Evolutionary conservation across 768 basidiomycete species (phyloP).

Genomic region (Mycena vulgaris): DNA sequence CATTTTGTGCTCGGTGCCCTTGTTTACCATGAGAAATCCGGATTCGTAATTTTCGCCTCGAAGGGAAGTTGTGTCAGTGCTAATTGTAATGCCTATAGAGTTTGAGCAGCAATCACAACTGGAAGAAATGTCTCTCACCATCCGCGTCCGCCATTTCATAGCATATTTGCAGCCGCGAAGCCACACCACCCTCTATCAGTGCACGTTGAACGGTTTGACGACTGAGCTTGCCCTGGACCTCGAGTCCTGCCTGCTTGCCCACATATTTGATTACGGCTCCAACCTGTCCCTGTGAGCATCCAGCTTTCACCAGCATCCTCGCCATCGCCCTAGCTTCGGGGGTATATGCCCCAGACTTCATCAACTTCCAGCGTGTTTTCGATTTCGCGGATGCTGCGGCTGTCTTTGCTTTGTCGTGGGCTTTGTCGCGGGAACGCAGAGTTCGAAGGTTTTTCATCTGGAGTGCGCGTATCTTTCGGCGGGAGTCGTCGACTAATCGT

Average conservation of each 20-base stretch:
- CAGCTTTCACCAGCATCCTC: too few relatives aligned
- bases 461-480: too few relatives aligned
- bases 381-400: too few relatives aligned
- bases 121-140: neutral
- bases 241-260: neutral
- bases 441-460: too few relatives aligned
- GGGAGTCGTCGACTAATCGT: too few relatives aligned
- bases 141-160: neutral
- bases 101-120: neutral
- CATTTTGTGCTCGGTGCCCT: neutral
- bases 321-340: too few relatives aligned
- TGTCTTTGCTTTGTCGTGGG: too few relatives aligned
- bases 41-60: neutral
- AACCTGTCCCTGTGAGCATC: conserved; percentile 8
- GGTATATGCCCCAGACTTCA: too few relatives aligned
- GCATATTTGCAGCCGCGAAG: neutral
- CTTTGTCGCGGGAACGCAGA: too few relatives aligned
- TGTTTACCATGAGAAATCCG: neutral
- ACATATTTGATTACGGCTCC: neutral
- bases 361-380: too few relatives aligned
- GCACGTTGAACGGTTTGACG: conserved; percentile 5
- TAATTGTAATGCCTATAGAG: neutral
- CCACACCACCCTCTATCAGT: conserved; percentile 10
- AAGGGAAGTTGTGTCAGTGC: neutral
- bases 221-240: neutral